phyloP scores from a whole-genome alignment of 176 grass and related monocot species.

The Aegilops bicornis region DNA sequence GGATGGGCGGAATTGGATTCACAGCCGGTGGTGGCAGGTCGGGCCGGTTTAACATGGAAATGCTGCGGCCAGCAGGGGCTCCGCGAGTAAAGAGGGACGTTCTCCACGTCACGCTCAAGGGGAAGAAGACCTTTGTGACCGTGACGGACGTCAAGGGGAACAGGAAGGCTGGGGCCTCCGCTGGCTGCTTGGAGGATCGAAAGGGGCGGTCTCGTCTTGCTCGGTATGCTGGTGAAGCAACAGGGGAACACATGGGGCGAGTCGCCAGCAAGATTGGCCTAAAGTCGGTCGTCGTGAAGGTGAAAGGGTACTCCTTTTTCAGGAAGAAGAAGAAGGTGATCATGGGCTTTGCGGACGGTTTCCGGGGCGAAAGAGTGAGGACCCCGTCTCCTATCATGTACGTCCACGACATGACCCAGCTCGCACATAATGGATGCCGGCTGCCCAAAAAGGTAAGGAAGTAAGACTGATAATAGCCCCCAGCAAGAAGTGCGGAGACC shows the following conservation, averaged over 20 bases:
- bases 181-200: background rate
- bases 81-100: too few species aligned
- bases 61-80: too few species aligned
- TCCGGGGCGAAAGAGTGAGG: background rate
- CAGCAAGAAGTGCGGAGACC: background rate
- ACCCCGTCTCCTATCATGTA: constrained; percentile 1
- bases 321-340: constrained; percentile 19
- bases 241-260: constrained; percentile 11
- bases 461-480: background rate
- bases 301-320: constrained; percentile 16
- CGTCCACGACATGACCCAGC: background rate
- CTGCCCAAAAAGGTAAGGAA: constrained; percentile 14
- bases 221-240: background rate
- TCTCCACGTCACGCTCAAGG: too few species aligned
- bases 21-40: too few species aligned
- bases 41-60: too few species aligned
- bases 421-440: background rate
- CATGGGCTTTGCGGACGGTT: background rate
- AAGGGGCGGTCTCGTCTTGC: constrained; percentile 2
- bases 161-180: background rate
- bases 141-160: constrained; percentile 8
- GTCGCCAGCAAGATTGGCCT: background rate
- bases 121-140: background rate
- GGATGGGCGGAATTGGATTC: too few species aligned
- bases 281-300: background rate